A percentile compares a stretch with the other conserved stretches of the same genome.
Conservation (phyloP, 2,329 filamentous ascomycete genomes). For the Epichloe bromicola region DNA sequence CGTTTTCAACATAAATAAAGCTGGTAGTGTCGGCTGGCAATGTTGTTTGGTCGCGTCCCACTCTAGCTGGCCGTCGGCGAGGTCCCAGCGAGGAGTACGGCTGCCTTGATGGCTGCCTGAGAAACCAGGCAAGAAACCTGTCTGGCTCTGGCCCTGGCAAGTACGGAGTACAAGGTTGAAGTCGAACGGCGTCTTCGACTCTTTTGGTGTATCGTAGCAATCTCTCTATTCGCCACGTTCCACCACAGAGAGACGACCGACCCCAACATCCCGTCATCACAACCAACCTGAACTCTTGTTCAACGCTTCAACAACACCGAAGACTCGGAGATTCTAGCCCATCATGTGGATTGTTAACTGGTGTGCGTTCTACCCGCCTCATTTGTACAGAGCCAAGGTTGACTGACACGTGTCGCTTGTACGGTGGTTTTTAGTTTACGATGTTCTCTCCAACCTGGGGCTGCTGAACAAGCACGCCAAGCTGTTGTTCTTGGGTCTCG, state of each 20-base stretch:
- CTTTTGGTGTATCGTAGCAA: conserved; percentile 1
- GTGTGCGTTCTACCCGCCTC: conserved; percentile 49
- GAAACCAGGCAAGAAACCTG: conserved; percentile 9
- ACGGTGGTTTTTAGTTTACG: conserved; percentile 48
- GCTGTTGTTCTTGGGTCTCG: conserved; percentile 82
- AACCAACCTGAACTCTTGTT: conserved; percentile 9
- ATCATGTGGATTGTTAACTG: conserved; percentile 91
- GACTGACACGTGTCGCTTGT: conserved; percentile 20
- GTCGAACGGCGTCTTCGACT: neutral
- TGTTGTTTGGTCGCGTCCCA: no score
- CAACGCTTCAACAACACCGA: conserved; percentile 7
- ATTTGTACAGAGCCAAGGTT: conserved; percentile 5
- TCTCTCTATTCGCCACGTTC: conserved; percentile 4
- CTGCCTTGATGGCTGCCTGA: conserved; percentile 11
- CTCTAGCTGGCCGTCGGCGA: neutral
- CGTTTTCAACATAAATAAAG: no score
- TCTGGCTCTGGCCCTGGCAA: neutral
- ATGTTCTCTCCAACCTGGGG: conserved; percentile 75
- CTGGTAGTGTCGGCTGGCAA: no score
- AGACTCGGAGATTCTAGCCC: conserved; percentile 11
- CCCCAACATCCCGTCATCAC: conserved; percentile 8
- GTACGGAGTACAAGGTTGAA: neutral
- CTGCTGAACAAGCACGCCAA: conserved; percentile 94
- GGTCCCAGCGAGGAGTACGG: neutral
- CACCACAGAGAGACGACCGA: conserved; percentile 2